phyloP scores from a whole-genome alignment of 2,329 filamentous ascomycete genomes.

The Penicillium paneum region DNA sequence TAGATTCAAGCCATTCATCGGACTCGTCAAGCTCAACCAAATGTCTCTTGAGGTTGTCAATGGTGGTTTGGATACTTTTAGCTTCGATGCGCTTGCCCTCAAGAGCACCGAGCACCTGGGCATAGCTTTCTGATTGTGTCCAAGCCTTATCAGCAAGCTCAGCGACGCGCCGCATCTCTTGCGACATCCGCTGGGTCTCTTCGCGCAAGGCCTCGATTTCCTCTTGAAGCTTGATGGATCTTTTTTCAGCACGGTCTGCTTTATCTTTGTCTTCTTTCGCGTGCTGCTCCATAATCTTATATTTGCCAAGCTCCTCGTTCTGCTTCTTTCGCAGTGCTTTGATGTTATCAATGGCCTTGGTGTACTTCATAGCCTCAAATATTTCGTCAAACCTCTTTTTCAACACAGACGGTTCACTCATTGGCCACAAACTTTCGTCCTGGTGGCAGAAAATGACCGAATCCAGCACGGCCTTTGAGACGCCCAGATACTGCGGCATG shows the following conservation, averaged over 20 bases:
- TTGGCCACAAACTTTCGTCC: conserved; percentile 94
- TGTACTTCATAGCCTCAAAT: conserved; percentile 95
- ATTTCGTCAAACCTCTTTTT: conserved; percentile 98
- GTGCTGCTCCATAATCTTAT: conserved; percentile 71
- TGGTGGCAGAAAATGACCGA: conserved; percentile 98
- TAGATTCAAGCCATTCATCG: conserved; percentile 69
- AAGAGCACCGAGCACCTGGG: conserved; percentile 70
- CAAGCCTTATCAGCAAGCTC: conserved; percentile 63
- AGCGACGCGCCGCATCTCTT: conserved; percentile 43
- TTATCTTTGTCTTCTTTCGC: conserved; percentile 82
- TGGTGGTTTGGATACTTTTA: conserved; percentile 65
- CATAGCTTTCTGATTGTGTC: conserved; percentile 69
- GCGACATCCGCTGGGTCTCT: conserved; percentile 59
- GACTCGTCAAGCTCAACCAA: conserved; percentile 75
- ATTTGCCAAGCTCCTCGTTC: conserved; percentile 67
- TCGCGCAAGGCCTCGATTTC: conserved; percentile 58
- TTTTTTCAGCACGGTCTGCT: conserved; percentile 68
- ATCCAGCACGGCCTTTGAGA: conserved; percentile 84
- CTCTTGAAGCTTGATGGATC: conserved; percentile 60
- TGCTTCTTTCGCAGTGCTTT: conserved; percentile 82
- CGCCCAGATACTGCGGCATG: conserved; percentile 81
- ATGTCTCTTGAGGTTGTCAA: conserved; percentile 66
- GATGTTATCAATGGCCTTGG: conserved; percentile 94
- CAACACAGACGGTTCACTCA: conserved; percentile 78
- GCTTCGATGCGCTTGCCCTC: conserved; percentile 73